Conservation (phyloP, 495 filamentous ascomycete species). For the Clohesyomyces aquaticus region DNA sequence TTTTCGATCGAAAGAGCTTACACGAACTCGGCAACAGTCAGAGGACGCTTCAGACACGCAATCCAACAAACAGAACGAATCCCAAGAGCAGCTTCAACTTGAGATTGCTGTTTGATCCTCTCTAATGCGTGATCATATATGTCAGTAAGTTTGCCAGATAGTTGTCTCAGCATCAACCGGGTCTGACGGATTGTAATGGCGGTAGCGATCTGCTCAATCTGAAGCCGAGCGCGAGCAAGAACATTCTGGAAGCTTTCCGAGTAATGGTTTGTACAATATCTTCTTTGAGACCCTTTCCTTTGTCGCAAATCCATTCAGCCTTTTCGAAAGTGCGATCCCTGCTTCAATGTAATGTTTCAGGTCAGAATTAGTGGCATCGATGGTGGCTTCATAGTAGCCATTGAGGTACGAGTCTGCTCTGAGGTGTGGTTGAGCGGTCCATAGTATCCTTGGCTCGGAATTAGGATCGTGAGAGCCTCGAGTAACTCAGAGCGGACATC, state of each 20-base stretch:
- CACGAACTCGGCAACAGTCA: not conserved
- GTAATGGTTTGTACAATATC: slow-evolving; percentile 3
- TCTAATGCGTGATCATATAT: not conserved
- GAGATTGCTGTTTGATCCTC: not conserved
- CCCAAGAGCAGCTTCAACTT: not conserved
- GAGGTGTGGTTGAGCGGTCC: not conserved
- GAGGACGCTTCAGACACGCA: slow-evolving; percentile 2
- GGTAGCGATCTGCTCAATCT: not conserved
- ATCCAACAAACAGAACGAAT: slow-evolving; percentile 4
- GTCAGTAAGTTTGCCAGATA: not conserved
- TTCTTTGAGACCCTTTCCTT: not conserved
- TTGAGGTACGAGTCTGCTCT: not conserved
- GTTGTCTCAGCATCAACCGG: not conserved
- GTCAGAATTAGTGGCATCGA: not conserved
- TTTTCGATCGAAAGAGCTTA: slow-evolving; percentile 3
- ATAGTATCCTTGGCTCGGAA: not conserved
- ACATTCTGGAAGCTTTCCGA: slow-evolving; percentile 7
- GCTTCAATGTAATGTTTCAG: not conserved
- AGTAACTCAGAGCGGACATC: not conserved
- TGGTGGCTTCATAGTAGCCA: not conserved
- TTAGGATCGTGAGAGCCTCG: not conserved
- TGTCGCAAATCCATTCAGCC: not conserved
- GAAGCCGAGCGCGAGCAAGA: slow-evolving; percentile 10
- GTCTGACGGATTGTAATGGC: slow-evolving; percentile 3
- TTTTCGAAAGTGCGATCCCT: not conserved